A percentile compares a stretch with the other conserved stretches of the same genome.
phyloP scores from a whole-genome alignment of 495 filamentous ascomycete genomes.

The Pseudotulostoma volvatum region DNA sequence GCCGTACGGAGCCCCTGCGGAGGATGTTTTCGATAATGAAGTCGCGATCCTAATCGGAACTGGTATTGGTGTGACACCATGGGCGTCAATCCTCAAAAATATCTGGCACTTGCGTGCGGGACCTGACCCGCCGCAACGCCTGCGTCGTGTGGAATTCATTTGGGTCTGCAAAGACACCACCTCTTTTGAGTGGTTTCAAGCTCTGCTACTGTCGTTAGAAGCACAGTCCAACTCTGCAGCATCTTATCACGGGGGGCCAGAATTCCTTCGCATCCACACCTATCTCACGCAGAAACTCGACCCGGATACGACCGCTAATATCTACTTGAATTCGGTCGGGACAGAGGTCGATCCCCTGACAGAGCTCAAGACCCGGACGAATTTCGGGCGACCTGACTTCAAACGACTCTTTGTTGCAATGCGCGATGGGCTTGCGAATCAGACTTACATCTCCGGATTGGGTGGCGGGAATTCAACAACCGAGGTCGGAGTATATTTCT shows the following conservation, averaged over 20 bases:
- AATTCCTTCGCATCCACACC: constrained; percentile 96
- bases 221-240: constrained; percentile 58
- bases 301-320: constrained; percentile 82
- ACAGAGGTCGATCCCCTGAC: constrained; percentile 77
- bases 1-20: constrained; percentile 90
- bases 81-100: constrained; percentile 94
- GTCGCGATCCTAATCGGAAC: constrained; percentile 94
- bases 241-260: constrained; percentile 45
- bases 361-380: constrained; percentile 74
- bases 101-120: constrained; percentile 88
- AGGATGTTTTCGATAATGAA: constrained; percentile 90
- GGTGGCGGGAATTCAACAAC: constrained; percentile 47
- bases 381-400: constrained; percentile 94
- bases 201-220: constrained; percentile 82
- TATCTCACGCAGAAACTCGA: constrained; percentile 92
- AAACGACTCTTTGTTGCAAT: constrained; percentile 63
- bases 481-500: constrained; percentile 96
- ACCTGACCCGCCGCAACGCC: constrained; percentile 69
- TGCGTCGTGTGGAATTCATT: constrained; percentile 94
- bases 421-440: constrained; percentile 71
- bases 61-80: constrained; percentile 94
- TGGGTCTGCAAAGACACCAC: constrained; percentile 95
- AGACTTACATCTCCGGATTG: constrained; percentile 69
- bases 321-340: constrained; percentile 89
- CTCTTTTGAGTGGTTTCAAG: constrained; percentile 98